Evolutionary conservation across 176 grass and related monocot species (phyloP), one percentile per base, ranked within the genome.

Genomic region (Cenchrus fungigraminus): DNA sequence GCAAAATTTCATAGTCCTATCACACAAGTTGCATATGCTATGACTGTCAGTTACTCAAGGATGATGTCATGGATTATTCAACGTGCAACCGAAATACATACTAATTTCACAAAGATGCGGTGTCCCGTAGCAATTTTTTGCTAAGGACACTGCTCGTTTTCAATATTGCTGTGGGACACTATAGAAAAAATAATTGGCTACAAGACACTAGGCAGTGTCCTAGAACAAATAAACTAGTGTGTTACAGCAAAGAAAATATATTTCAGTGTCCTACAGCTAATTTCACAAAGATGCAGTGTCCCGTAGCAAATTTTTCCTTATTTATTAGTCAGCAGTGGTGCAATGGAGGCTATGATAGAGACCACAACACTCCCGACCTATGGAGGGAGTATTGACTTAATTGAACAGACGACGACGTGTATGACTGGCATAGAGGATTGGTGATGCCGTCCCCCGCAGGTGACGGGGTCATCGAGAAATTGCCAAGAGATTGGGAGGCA

Each of bases 401-500:
- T 40, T 40, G 37, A 40, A 40, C 37, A 40, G 37, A 40, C 34
- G 34, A 37, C 34, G 31, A 44, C 49, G n/a, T 84, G 72, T 15
- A 77, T 12, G 82, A 56, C n/a, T 77, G 10, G 50, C 63, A 42
- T 73, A 70, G 71, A 75, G 68, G 62, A 87, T 76, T 82, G 11
- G 62, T 60, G 43, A 52, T 19, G 42, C 13, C 47, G 22, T 42
- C 1, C 0, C 4, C 67, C 59, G 40, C 65, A 65, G 50, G 61
- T 6, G 28, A 74, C 50, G 59, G 76, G 6, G 29, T 84, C 68
- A 79, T 79, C 43, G 62, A 68, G 65, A 83, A 83, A 71, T 71
- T 84, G 75, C 87, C 76, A 79, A 67, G 83, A 59, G 56, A 84
- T 84, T 0, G 40, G 81, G 75, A 78, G 79, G 43, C 72, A 63